phyloP scores from a whole-genome alignment of 495 filamentous ascomycete genomes.

The Pyronema omphalodes region DNA sequence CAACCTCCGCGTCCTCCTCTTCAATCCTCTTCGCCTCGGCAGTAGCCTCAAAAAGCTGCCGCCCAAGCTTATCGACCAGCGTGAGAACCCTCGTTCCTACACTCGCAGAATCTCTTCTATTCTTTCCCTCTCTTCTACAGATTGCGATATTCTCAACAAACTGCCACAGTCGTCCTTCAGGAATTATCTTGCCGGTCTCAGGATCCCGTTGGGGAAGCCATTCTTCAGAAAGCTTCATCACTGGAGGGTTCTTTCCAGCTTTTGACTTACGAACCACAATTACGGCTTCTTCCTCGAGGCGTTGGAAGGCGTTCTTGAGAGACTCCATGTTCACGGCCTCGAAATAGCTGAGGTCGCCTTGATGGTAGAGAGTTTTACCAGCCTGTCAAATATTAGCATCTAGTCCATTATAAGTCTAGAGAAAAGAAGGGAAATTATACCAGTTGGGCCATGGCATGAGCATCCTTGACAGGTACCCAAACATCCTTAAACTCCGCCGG shows the following conservation, averaged over 20 bases:
- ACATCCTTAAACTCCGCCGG: constrained; percentile 42
- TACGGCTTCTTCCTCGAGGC: constrained; percentile 82
- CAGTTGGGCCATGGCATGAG: constrained; percentile 67
- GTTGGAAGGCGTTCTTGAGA: constrained; percentile 74
- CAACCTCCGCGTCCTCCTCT: background rate
- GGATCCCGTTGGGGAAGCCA: constrained; percentile 58
- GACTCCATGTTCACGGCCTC: constrained; percentile 97
- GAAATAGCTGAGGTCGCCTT: constrained; percentile 90
- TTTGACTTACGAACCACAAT: constrained; percentile 50
- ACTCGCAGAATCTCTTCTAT: constrained; percentile 75
- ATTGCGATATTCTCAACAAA: constrained; percentile 76
- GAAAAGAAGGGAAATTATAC: constrained; percentile 28
- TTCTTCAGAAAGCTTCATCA: constrained; percentile 49
- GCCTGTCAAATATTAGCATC: background rate
- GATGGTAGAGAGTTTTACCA: constrained; percentile 92
- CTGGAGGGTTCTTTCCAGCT: constrained; percentile 31
- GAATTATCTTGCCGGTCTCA: constrained; percentile 39
- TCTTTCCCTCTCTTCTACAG: constrained; percentile 79
- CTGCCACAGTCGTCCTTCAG: constrained; percentile 64
- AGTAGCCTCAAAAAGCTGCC: constrained; percentile 21
- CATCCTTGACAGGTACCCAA: constrained; percentile 61
- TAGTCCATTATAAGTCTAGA: background rate
- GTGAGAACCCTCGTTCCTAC: constrained; percentile 65
- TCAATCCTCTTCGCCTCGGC: background rate
- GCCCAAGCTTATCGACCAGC: constrained; percentile 37